These are phyloP conservation scores for Nakazawaea pomicola DNA, from an alignment of 805 yeast genomes.

Conservation along the genomic window DNA sequence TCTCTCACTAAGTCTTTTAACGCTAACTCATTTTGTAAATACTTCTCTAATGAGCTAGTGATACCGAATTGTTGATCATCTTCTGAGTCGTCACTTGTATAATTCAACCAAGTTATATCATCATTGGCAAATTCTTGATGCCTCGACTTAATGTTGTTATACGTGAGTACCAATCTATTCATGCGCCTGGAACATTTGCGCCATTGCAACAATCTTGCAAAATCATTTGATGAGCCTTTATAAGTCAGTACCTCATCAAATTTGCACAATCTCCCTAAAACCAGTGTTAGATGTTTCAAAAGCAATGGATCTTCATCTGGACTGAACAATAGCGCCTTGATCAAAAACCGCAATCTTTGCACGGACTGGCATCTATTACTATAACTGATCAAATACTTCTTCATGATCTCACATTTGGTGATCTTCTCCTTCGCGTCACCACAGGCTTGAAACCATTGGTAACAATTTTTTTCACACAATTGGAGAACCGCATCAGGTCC, in stretches of 20 bases:
- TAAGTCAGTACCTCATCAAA: constrained; percentile 12
- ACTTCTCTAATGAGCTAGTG: too few species aligned
- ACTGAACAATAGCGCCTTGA: constrained; percentile 12
- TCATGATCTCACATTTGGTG: background rate
- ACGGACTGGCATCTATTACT: constrained; percentile 10
- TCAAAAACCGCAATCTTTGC: constrained; percentile 9
- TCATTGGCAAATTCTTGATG: constrained; percentile 3
- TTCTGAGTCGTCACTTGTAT: too few species aligned
- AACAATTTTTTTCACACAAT: too few species aligned
- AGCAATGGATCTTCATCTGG: constrained; percentile 13
- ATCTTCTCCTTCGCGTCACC: background rate
- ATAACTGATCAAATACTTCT: constrained; percentile 4
- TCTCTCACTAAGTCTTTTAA: too few species aligned
- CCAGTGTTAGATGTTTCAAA: constrained; percentile 2
- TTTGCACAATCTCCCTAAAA: constrained; percentile 8
- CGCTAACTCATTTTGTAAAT: too few species aligned
- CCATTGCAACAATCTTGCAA: constrained; percentile 13
- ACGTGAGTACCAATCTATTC: too few species aligned
- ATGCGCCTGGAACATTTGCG: too few species aligned
- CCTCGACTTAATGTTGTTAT: too few species aligned
- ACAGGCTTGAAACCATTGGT: constrained; percentile 14
- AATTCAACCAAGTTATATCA: constrained; percentile 4
- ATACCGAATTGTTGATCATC: too few species aligned
- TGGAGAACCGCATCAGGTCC: too few species aligned
- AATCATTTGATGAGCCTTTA: constrained; percentile 12